Conservation (phyloP, 495 filamentous ascomycete species). For the Penicillium arizonense region DNA sequence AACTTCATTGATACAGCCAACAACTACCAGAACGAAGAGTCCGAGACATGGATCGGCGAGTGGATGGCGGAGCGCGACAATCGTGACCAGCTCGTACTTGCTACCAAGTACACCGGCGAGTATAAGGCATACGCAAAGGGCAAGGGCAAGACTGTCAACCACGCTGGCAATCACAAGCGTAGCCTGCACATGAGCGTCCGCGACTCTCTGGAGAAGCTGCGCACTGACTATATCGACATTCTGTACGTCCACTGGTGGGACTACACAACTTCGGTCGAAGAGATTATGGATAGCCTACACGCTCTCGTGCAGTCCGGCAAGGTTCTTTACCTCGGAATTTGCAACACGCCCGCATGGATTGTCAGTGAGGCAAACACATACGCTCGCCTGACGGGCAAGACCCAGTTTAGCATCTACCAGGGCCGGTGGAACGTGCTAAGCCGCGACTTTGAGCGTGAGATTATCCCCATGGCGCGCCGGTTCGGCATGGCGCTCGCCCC, state of each 20-base stretch:
- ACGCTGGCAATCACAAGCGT: conserved; percentile 51
- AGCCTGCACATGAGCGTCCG: conserved; percentile 52
- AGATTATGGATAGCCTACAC: conserved; percentile 59
- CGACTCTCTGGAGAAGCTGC: conserved; percentile 55
- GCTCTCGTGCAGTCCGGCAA: conserved; percentile 55
- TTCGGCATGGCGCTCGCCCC: conserved; percentile 58
- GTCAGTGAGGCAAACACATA: conserved; percentile 58
- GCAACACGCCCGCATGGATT: conserved; percentile 61
- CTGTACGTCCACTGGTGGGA: conserved; percentile 63
- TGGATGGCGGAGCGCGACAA: conserved; percentile 53
- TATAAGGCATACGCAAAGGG: conserved; percentile 27
- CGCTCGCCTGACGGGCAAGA: conserved; percentile 56
- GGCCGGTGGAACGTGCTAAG: conserved; percentile 56
- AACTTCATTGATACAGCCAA: conserved; percentile 55
- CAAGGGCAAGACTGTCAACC: conserved; percentile 49
- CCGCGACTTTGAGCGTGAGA: conserved; percentile 56
- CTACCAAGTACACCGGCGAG: conserved; percentile 63
- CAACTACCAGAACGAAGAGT: conserved; percentile 54
- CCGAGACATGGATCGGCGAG: conserved; percentile 55
- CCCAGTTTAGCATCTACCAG: conserved; percentile 63
- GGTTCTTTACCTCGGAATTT: conserved; percentile 60
- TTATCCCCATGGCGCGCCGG: conserved; percentile 52
- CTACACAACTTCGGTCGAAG: conserved; percentile 53
- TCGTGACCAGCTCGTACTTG: conserved; percentile 67
- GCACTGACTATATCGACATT: conserved; percentile 64